phyloP scores from a whole-genome alignment of 257 asterid genomes.

The Fraxinus pennsylvanica region DNA sequence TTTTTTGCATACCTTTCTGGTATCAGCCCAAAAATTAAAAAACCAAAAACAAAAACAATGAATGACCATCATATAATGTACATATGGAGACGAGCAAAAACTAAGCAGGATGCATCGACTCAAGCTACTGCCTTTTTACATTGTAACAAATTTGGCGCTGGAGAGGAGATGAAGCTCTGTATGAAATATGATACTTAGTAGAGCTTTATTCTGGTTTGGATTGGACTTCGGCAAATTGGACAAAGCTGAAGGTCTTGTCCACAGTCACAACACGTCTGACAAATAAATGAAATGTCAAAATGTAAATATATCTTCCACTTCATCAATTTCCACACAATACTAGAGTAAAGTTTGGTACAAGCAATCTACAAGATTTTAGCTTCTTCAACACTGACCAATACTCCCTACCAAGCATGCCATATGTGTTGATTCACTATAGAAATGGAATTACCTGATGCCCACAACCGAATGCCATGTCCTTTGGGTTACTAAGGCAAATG shows the following conservation, averaged over 20 bases:
- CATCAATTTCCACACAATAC: not conserved
- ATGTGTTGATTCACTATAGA: not conserved
- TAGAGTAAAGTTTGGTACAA: not conserved
- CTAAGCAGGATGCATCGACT: not conserved
- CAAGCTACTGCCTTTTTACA: constrained; percentile 10
- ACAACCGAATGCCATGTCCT: constrained; percentile 97
- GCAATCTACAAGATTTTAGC: not conserved
- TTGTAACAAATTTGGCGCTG: constrained; percentile 28
- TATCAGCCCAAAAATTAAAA: not conserved
- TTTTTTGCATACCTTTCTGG: not conserved
- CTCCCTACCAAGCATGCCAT: not conserved
- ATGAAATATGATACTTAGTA: constrained; percentile 39
- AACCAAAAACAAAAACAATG: not conserved
- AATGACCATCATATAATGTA: not conserved
- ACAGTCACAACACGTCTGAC: constrained; percentile 79
- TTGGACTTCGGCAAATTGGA: constrained; percentile 77
- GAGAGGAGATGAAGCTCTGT: not conserved
- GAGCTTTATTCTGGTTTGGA: constrained; percentile 80
- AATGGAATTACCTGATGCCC: constrained; percentile 81
- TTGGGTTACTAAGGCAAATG: constrained; percentile 76
- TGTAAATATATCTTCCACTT: not conserved
- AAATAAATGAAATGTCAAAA: not conserved
- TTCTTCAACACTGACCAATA: not conserved
- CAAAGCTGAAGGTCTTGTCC: constrained; percentile 64
- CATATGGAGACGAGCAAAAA: not conserved